Evolutionary conservation across 768 basidiomycete genomes (phyloP).

Genomic region (Lanmaoa rubissima): DNA sequence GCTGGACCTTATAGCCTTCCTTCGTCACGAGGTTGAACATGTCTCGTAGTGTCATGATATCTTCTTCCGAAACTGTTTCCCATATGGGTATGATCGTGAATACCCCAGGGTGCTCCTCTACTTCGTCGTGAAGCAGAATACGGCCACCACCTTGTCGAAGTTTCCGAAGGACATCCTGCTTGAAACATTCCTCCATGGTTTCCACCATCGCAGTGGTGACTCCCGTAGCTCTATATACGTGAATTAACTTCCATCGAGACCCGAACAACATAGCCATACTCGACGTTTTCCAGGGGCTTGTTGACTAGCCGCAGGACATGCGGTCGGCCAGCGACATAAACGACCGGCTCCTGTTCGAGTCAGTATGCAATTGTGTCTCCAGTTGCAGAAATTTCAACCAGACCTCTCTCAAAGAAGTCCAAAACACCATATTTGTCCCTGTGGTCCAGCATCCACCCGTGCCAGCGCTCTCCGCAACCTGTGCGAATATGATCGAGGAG

Average conservation of each 20-base stretch:
- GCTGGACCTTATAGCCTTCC: slow-evolving; percentile 66
- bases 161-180: slow-evolving; percentile 84
- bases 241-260: not conserved
- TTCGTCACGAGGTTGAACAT: slow-evolving; percentile 71
- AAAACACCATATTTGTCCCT: too few species aligned
- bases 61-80: slow-evolving; percentile 79
- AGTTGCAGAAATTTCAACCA: too few species aligned
- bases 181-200: slow-evolving; percentile 84
- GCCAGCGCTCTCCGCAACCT: too few species aligned
- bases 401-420: too few species aligned
- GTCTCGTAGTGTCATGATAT: slow-evolving; percentile 86
- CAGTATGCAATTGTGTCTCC: too few species aligned
- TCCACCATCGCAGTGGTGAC: slow-evolving; percentile 90
- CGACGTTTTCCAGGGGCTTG: slow-evolving; percentile 90
- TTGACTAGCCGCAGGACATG: slow-evolving; percentile 89
- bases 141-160: slow-evolving; percentile 67
- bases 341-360: slow-evolving; percentile 82
- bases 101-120: slow-evolving; percentile 87
- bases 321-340: slow-evolving; percentile 83
- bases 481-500: too few species aligned
- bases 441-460: too few species aligned
- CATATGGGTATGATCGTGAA: slow-evolving; percentile 93
- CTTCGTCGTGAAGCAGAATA: slow-evolving; percentile 91
- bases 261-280: slow-evolving; percentile 48
- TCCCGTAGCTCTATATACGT: slow-evolving; percentile 73